Conservation (phyloP, 2,329 filamentous ascomycete species). For the Sarocladium brachiariae region DNA sequence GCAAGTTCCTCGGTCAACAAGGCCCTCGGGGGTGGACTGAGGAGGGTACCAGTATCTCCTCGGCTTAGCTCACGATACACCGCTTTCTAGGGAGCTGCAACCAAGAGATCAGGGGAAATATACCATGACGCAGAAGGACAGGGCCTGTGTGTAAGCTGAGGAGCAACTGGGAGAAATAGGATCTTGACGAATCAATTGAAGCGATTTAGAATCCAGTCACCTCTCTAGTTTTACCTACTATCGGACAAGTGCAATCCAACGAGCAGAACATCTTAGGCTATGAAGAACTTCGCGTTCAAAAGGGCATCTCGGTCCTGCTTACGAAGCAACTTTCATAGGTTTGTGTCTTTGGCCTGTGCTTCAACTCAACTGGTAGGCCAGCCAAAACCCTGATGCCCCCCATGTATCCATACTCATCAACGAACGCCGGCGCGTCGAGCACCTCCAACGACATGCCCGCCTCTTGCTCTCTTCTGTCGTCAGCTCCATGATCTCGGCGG, state of each 20-base stretch:
- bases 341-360: constrained; percentile 21
- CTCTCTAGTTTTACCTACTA: too few species aligned
- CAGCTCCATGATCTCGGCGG: constrained; percentile 24
- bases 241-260: too few species aligned
- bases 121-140: neutral
- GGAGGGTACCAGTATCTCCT: neutral
- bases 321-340: constrained; percentile 24
- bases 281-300: neutral
- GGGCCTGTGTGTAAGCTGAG: constrained; percentile 8
- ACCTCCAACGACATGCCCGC: constrained; percentile 30
- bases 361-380: constrained; percentile 31
- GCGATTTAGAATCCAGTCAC: neutral
- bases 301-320: neutral
- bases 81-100: neutral
- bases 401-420: constrained; percentile 34
- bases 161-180: too few species aligned
- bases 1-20: neutral
- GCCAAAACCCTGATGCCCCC: constrained; percentile 29
- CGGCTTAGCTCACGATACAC: neutral
- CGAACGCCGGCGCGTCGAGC: constrained; percentile 26
- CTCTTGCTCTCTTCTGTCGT: constrained; percentile 20
- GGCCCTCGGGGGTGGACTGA: neutral
- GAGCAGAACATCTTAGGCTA: neutral
- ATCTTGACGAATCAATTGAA: constrained; percentile 7
- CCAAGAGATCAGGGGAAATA: neutral